A percentile compares a stretch with the other conserved stretches of the same genome.
These are phyloP conservation scores for Ceratocystis cubensis DNA, from an alignment of 2,329 filamentous ascomycete genomes.

Conservation along the genomic window DNA sequence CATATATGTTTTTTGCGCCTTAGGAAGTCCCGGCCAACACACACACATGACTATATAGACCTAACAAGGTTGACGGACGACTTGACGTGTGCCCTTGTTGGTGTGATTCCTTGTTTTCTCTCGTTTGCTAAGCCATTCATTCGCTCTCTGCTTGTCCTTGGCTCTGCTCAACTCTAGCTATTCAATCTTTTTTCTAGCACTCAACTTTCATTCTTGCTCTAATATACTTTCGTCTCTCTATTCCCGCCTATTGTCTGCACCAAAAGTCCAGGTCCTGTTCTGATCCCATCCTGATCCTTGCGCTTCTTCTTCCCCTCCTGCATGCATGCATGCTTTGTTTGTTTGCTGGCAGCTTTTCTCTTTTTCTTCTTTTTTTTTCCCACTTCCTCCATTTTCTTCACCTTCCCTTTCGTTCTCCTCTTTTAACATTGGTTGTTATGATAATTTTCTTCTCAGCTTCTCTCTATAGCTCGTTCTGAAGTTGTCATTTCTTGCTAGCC, in stretches of 20 bases:
- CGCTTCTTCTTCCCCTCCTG: slow-evolving; percentile 4
- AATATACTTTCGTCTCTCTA: neutral
- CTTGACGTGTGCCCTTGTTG: no score
- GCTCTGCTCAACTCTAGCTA: no score
- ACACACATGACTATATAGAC: no score
- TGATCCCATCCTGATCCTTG: slow-evolving; percentile 11
- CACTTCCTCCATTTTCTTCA: neutral
- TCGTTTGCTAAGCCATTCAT: no score
- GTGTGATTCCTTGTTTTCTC: no score
- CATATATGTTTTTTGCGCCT: no score
- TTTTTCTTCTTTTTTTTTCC: slow-evolving; percentile 10
- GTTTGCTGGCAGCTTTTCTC: slow-evolving; percentile 1
- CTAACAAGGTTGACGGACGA: no score
- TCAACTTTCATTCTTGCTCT: neutral
- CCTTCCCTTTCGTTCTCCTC: slow-evolving; percentile 7
- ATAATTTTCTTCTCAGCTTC: neutral
- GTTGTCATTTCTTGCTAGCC: neutral
- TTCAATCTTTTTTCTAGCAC: neutral
- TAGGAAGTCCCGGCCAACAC: no score
- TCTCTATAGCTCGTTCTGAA: neutral
- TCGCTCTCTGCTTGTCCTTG: no score
- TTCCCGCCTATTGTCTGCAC: neutral
- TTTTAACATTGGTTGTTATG: slow-evolving; percentile 3
- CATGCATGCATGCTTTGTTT: slow-evolving; percentile 5
- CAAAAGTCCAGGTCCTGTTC: neutral